Base-by-base conservation (phyloP, 495 filamentous ascomycete genomes). In the Elaphomyces granulatus region DNA sequence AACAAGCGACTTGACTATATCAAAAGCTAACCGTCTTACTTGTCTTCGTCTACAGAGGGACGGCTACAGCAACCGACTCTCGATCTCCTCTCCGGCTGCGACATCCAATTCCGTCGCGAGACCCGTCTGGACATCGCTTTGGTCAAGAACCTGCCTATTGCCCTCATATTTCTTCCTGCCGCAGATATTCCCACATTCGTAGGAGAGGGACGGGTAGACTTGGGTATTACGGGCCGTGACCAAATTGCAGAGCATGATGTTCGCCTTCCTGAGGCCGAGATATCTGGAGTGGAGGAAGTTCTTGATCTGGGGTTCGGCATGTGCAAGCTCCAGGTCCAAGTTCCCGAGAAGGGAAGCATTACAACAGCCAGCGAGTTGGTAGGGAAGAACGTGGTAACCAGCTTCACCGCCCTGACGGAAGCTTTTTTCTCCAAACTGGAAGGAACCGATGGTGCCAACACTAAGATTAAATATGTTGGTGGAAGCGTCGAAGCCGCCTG, bases 121-220 rank as follows among this genome's bases (percentile, higher is more conserved):
- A 28, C 23, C 23, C 23, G 23, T 36, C 80, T 94, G 45, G 90
- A 98, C 60, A 94, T 96, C 59, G 90, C 90, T 10, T 75, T 96
- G 15, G 87, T 94, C 54, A 83, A 90, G 67, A 96, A 96, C 63
- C 75, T 87, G 21, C 84, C 83, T 20, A 84, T 98, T 44, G 92
- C 88, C 9, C 83, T 98, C 45, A 75, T 98, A 60, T 98, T 98
- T 71, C 84, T 98, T 28, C 90, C 90, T 17, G 90, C 86, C 23
- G 87, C 83, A 40, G 90, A 96, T 58, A 98, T 98, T 53, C 92
- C 90, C 10, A 88, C 83, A 38, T 96, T 95, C 48, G 86, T 98
- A 32, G 90, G 87, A 19, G 87, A 95, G 56, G 90, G 90, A 20
- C 75, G 80, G 37, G 90, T 96, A 12, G 87, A 92, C 53, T 61